Evolutionary conservation across 2,329 filamentous ascomycete species (phyloP), one percentile per base, ranked within the genome.

Genomic region (Fusarium kyushuense): DNA sequence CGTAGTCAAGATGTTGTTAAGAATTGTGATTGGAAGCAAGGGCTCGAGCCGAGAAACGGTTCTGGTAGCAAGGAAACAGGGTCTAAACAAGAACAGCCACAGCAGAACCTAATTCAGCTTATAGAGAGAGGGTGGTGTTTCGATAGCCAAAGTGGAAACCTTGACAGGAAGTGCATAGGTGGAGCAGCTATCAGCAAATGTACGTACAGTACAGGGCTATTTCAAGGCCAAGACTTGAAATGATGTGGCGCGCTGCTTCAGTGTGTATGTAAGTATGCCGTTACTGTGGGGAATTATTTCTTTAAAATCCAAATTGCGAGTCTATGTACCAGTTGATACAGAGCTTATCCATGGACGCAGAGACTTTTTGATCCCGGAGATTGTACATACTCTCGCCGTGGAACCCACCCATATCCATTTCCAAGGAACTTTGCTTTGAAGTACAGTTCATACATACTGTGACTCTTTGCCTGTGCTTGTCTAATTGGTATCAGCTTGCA

Each of bases 21-120:
- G 48, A 42, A 63, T 40, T 54, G 53, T 69, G 64, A 67, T 64
- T 67, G 58, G 59, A 53, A 45, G 35, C 25, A 35, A 25, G 35
- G 32, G 29, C 56, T 52, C 43, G 41, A 65, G 54, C 67, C 59
- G 43, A 68, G 63, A 51, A 70, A 68, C 58, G 63, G 63, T 53
- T 63, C 67, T 52, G 45, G 47, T 45, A 56, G 54, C 58, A 62
- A 42, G 64, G 62, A 61, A 70, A 64, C 58, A 55, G 52, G 67
- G 67, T 57, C 58, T 54, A 58, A 67, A 51, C 32, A 60, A 38
- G 54, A 49, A 67, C 55, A 70, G 67, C 67, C 67, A 70, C 67
- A 70, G 30, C 27, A 60, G 49, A 59, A 41, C 46, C 63, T 25
- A 51, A 51, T 43, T 48, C 17, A 29, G 12, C 17, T 33, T 30